Percentiles rank a stretch among this genome's conserved stretches.
phyloP scores from a whole-genome alignment of 176 grass and related monocot genomes.

The Hyparrhenia diplandra region DNA sequence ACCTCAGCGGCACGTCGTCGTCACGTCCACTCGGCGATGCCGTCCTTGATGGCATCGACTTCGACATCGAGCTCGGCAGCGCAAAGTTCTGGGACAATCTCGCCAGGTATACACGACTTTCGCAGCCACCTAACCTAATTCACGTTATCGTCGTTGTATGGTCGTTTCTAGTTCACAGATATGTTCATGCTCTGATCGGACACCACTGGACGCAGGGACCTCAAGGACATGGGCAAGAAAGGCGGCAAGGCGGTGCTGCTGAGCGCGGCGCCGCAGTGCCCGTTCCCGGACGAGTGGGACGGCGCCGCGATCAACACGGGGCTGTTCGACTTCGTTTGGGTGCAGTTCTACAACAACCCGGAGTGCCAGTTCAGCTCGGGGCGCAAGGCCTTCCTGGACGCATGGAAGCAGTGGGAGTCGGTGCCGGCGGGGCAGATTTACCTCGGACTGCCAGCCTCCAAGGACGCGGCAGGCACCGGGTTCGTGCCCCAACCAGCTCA shows the following conservation, averaged over 20 bases:
- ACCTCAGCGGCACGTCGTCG: slow-evolving; percentile 5
- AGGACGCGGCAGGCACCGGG: no score
- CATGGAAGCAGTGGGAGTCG: slow-evolving; percentile 66
- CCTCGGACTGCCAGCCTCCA: slow-evolving; percentile 61
- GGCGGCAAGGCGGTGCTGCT: slow-evolving; percentile 42
- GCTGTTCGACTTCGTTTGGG: slow-evolving; percentile 66
- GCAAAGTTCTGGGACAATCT: slow-evolving; percentile 52
- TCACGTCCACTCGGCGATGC: slow-evolving; percentile 56
- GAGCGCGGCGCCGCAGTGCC: slow-evolving; percentile 77
- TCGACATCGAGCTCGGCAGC: slow-evolving; percentile 65
- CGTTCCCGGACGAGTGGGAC: slow-evolving; percentile 53
- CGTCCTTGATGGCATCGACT: slow-evolving; percentile 73
- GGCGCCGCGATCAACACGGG: slow-evolving; percentile 45
- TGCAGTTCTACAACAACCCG: slow-evolving; percentile 81
- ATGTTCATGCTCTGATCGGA: no score
- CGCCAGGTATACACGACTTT: no score
- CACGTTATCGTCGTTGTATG: no score
- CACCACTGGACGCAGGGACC: no score
- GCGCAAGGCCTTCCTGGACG: slow-evolving; percentile 37
- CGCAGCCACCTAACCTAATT: no score
- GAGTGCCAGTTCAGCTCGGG: slow-evolving; percentile 34
- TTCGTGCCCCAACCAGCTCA: no score
- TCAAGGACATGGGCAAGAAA: slow-evolving; percentile 38
- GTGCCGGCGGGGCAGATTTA: slow-evolving; percentile 52
- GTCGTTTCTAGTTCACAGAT: no score